Percentiles rank a stretch among this genome's conserved stretches.
These are phyloP conservation scores for Globisporangium polare DNA, from an alignment of 352 stramenopile species.

Conservation along the genomic window DNA sequence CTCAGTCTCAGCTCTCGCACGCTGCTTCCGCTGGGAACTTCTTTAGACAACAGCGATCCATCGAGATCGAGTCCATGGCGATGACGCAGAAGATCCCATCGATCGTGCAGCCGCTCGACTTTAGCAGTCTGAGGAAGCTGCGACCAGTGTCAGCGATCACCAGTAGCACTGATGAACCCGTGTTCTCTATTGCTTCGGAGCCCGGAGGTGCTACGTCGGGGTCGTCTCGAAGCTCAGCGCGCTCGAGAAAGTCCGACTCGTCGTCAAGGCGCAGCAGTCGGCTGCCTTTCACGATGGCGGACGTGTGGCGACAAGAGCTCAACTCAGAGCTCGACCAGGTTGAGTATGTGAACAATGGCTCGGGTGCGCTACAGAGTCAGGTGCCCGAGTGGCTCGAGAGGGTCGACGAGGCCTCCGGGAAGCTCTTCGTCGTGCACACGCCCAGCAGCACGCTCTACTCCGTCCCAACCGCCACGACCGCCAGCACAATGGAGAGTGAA, in stretches of 20 bases:
- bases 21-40: neutral
- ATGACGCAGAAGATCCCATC: constrained; percentile 13
- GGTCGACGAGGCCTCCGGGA: constrained; percentile 9
- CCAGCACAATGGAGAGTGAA: neutral
- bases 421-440: constrained; percentile 17
- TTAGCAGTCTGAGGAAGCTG: constrained; percentile 12
- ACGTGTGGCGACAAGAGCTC: constrained; percentile 14
- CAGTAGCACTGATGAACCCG: neutral
- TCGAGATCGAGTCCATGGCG: constrained; percentile 7
- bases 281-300: constrained; percentile 4
- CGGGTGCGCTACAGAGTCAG: constrained; percentile 7
- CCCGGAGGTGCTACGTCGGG: neutral
- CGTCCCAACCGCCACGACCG: neutral
- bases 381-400: constrained; percentile 17
- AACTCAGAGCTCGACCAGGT: neutral
- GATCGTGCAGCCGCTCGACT: constrained; percentile 13
- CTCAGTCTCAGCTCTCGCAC: neutral
- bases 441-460: constrained; percentile 14
- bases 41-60: neutral
- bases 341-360: constrained; percentile 13
- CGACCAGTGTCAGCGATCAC: neutral
- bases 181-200: neutral
- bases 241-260: neutral
- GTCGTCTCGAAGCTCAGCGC: neutral
- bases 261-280: neutral